Evolutionary conservation across 1,284 basidiomycete genomes (phyloP), one percentile per base, ranked within the genome.

Genomic region (Ustilago nuda): DNA sequence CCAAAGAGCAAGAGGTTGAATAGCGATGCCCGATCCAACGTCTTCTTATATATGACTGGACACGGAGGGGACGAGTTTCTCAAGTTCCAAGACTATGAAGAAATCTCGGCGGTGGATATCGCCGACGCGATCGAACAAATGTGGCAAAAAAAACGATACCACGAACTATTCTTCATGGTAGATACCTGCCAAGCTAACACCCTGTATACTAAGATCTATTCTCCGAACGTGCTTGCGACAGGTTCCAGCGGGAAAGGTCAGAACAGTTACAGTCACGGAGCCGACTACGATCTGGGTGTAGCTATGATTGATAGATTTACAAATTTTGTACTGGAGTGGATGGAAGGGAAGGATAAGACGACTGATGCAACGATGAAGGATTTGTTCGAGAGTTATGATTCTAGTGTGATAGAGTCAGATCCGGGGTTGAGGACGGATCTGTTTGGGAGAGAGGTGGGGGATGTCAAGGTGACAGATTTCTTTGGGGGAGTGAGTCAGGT

Each of bases 31-130:
- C 89, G 91, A n/a, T 95, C 93, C 8, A 99, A 99, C 83, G 89
- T 99, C 65, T 97, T 99, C 84, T 90, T 99, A 30, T 99, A 97
- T 87, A 93, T 99, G 93, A 97, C 97, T 0, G 97, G 96, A 0
- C 96, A 99, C 81, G 96, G 97, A 4, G 96, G 96, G 0, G 93
- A 97, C 81, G 96, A 98, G 86, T 99, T 99, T 85, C 90, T 99
- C 79, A 99, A 99, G 87, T 99, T 99, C 86, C 96, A 99, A 85
- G 96, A 99, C 86, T 94, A 94, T 84, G 96, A 99, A 86, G 97
- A 99, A 85, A 94, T 99, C 78, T 94, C 92, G 60, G 94, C 96
- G 0, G 94, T 94, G 67, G 96, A 99, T 43, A 66, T 85, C 33
- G 95, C 96, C 0, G 96, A 99, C 85, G 95, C 96, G 0, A 92